Conservation (phyloP, 129 eudicot genomes). For the Gnaphalium uliginosum region DNA sequence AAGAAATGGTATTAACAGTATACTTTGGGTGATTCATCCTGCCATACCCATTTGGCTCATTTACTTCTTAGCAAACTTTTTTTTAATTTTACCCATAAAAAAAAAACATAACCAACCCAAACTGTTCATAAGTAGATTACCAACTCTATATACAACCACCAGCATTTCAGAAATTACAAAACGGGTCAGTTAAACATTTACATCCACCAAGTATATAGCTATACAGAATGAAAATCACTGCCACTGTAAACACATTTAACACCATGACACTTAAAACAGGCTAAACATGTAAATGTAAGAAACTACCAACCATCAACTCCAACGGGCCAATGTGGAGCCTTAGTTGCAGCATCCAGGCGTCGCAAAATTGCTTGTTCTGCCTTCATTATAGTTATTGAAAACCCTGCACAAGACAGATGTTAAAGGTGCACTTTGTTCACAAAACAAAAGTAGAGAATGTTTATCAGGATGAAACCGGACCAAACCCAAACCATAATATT, state of each 20-base stretch:
- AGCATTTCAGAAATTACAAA: conserved; percentile 1
- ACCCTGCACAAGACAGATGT: conserved; percentile 47
- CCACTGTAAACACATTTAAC: conserved; percentile 8
- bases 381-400: conserved; percentile 87
- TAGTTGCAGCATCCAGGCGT: conserved; percentile 85
- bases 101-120: background rate
- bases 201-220: conserved; percentile 4
- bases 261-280: conserved; percentile 3
- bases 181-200: background rate
- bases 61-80: background rate
- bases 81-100: background rate
- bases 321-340: conserved; percentile 95
- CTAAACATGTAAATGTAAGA: conserved; percentile 10
- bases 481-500: too few species aligned
- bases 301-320: conserved; percentile 77
- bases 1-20: background rate
- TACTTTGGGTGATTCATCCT: background rate
- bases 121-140: background rate
- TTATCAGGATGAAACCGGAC: too few species aligned
- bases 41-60: background rate
- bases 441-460: background rate
- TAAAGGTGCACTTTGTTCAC: background rate
- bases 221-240: background rate
- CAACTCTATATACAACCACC: background rate
- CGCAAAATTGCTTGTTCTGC: conserved; percentile 68